Conservation (phyloP, 805 yeast species). For the Candida taoyuanica region DNA sequence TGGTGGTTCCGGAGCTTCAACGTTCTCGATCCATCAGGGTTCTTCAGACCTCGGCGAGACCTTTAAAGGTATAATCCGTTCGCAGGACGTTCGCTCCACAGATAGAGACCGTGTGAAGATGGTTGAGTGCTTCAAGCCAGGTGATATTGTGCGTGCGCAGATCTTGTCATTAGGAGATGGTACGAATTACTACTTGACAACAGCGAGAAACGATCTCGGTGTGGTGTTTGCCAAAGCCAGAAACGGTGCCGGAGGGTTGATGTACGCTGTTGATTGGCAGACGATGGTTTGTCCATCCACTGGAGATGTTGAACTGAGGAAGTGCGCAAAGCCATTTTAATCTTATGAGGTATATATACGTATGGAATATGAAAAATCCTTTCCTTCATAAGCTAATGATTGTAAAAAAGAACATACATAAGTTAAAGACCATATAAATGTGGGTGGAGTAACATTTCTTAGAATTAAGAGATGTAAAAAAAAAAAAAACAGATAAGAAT, state of each 20-base stretch:
- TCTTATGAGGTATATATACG: no score
- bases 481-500: conserved; percentile 34
- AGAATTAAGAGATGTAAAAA: conserved; percentile 1
- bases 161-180: conserved; percentile 91
- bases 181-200: conserved; percentile 78
- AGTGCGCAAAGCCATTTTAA: conserved; percentile 85
- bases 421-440: no score
- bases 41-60: conserved; percentile 80
- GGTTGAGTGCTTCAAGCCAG: conserved; percentile 78
- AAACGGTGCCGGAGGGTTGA: conserved; percentile 64
- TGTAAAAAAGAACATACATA: no score
- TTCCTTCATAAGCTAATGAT: no score
- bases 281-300: conserved; percentile 78
- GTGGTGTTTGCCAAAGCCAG: conserved; percentile 79
- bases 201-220: conserved; percentile 89
- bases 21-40: conserved; percentile 39
- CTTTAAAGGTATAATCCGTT: conserved; percentile 78
- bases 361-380: no score
- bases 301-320: conserved; percentile 73
- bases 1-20: conserved; percentile 52
- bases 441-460: not conserved
- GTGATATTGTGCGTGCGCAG: conserved; percentile 84
- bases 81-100: conserved; percentile 86
- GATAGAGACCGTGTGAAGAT: conserved; percentile 85
- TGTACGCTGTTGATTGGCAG: conserved; percentile 95